phyloP scores from a whole-genome alignment of 2,329 filamentous ascomycete species.

The Monosporascus sp. region DNA sequence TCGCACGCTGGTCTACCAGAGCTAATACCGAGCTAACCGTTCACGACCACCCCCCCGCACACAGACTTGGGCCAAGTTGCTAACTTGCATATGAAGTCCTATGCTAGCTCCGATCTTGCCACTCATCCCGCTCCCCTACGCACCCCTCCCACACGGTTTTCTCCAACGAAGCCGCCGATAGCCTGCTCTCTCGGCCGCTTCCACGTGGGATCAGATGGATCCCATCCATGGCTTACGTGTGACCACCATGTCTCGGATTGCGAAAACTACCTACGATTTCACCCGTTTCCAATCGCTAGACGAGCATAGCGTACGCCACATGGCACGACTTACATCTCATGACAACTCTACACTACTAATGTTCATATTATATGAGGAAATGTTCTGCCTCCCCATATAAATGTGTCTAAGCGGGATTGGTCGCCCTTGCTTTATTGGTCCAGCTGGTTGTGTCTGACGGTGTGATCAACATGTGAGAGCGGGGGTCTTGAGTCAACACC shows the following conservation, averaged over 20 bases:
- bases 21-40: background rate
- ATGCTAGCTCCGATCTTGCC: too few relatives aligned
- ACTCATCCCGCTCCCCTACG: too few relatives aligned
- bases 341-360: background rate
- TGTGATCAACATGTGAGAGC: background rate
- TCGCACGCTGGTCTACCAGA: background rate
- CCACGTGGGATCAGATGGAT: background rate
- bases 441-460: background rate
- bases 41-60: too few relatives aligned
- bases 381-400: background rate
- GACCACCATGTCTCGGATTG: background rate
- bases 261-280: background rate
- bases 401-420: background rate
- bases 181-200: background rate
- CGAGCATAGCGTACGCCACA: background rate
- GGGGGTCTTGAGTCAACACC: background rate
- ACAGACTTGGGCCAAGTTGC: too few relatives aligned
- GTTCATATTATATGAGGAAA: background rate
- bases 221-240: background rate
- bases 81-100: too few relatives aligned
- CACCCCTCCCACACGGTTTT: background rate
- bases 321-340: background rate
- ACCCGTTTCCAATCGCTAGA: background rate
- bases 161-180: background rate
- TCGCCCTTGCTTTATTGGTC: background rate